A percentile compares a stretch with the other conserved stretches of the same genome.
Conservation (phyloP, 768 basidiomycete species). For the Boletellus emodensis region DNA sequence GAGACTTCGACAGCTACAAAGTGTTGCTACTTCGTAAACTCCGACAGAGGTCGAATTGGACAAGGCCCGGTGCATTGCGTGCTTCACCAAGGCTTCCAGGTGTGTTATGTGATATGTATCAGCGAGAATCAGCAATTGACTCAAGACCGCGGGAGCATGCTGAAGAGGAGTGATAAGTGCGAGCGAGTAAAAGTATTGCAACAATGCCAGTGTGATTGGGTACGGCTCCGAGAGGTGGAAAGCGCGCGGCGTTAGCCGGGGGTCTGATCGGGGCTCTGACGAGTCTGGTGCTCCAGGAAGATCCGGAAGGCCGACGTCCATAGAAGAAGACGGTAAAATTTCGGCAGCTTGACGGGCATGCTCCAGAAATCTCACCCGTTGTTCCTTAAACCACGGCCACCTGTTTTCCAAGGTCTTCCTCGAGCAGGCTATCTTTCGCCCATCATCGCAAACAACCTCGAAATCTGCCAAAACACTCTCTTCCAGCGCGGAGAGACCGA, state of each 20-base stretch:
- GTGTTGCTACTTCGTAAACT: constrained; percentile 92
- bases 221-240: constrained; percentile 87
- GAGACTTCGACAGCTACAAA: constrained; percentile 83
- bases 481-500: constrained; percentile 81
- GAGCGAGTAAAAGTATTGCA: constrained; percentile 93
- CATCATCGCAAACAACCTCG: constrained; percentile 89
- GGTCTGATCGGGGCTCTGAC: constrained; percentile 61
- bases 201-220: constrained; percentile 78
- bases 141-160: constrained; percentile 84
- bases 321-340: constrained; percentile 52
- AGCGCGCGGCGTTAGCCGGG: constrained; percentile 73
- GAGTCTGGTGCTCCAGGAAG: constrained; percentile 48
- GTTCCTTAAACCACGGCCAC: constrained; percentile 93
- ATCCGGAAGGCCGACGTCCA: constrained; percentile 62
- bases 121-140: constrained; percentile 78
- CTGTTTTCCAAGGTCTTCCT: constrained; percentile 81
- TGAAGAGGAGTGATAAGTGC: constrained; percentile 87
- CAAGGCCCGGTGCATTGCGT: constrained; percentile 88
- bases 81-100: constrained; percentile 77
- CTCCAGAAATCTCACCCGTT: constrained; percentile 55
- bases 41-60: constrained; percentile 84
- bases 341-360: constrained; percentile 56
- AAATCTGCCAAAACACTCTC: constrained; percentile 84
- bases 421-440: constrained; percentile 76
- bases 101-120: constrained; percentile 78